A percentile compares a stretch with the other conserved stretches of the same genome.
phyloP scores from a whole-genome alignment of 768 basidiomycete genomes.

The Auriscalpium orientale region DNA sequence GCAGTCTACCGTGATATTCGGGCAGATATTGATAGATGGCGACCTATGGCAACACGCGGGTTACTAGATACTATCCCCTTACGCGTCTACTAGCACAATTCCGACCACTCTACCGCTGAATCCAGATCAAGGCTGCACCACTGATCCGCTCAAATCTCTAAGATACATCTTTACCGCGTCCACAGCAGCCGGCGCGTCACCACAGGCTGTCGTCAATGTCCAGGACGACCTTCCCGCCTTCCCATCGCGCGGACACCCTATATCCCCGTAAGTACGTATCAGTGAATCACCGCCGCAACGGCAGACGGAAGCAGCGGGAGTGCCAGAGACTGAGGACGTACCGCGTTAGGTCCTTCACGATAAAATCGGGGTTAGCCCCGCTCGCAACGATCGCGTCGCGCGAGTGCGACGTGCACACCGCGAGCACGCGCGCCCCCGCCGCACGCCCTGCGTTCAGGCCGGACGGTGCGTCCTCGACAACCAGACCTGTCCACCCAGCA shows the following conservation, averaged over 20 bases:
- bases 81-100: no score
- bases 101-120: no score
- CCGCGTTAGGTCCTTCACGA: conserved; percentile 64
- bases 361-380: conserved; percentile 52
- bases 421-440: conserved; percentile 70
- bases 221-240: conserved; percentile 40
- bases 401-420: conserved; percentile 76
- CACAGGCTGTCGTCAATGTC: conserved; percentile 30
- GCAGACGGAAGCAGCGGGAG: neutral
- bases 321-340: conserved; percentile 24
- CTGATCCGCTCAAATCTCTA: no score
- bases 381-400: conserved; percentile 43
- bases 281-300: neutral
- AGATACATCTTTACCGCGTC: no score
- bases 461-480: conserved; percentile 86
- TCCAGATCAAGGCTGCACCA: no score
- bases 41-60: no score
- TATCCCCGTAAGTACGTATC: neutral
- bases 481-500: conserved; percentile 49
- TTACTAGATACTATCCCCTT: no score
- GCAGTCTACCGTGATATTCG: no score
- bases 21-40: no score
- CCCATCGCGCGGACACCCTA: conserved; percentile 39
- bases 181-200: neutral
- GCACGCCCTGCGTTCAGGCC: conserved; percentile 70